Base-by-base conservation (phyloP, 192 early-diverging fungal species). In the Backusella luteola region DNA sequence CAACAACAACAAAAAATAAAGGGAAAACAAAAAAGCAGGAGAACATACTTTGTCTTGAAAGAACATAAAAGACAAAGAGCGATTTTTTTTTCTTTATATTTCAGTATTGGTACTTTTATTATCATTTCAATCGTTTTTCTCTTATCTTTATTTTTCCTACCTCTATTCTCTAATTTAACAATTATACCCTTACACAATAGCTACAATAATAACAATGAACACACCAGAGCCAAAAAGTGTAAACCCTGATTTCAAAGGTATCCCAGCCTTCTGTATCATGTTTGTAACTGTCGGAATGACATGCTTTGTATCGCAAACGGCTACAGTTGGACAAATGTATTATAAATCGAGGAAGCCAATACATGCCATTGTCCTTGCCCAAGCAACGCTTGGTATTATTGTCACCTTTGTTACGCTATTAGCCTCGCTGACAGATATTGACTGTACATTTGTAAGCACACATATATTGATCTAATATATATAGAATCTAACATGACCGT, bases 401-500 rank as follows among this genome's bases (percentile, higher is more conserved):
- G 73, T 77, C 41, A 71, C 73, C 2, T 68, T 81, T 74, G 76
- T 81, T 32, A 81, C 80, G 0, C 38, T 81, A 0, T 6, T 81
- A 35, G 75, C 80, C 4, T 75, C 76, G 4, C 38, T 81, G 6
- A 34, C 68, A 32, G 59, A 69, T 21, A 35, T 78, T 6, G 70
- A 63, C 36, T 81, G 80, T 71, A 49, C 29, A 7, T 81, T 81
- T 71, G 80, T 81, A 81, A 81, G 73, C 59, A 67, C 53, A 36
- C 3, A 29, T 1, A 1, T n/a, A 39, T n/a, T 5, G 21, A 9
- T 12, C 5, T 3, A 11, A 17, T 36, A 17, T 68, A 12, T 7
- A 46, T 71, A 73, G 26, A 26, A 34, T 23, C 5, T 5, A 53
- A 52, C 17, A 35, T 73, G 15, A 19, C 63, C 12, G 39, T 29